These are phyloP conservation scores for Anthracocystis panici-leucophaei DNA, from an alignment of 1,284 basidiomycete genomes.

Conservation along the genomic window DNA sequence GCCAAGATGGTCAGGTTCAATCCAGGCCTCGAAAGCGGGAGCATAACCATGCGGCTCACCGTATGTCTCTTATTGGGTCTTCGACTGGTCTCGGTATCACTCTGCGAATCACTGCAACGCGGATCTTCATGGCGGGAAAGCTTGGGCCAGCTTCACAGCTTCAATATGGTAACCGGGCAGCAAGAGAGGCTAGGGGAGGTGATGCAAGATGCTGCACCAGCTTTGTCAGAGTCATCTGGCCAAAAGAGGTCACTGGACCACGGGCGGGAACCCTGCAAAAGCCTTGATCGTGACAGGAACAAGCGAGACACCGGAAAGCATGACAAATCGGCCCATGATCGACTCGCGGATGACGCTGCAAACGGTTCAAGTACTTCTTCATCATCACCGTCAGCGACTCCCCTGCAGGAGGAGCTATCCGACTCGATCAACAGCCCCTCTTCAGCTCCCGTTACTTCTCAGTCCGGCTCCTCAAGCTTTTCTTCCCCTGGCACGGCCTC, in stretches of 20 bases:
- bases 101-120: constrained; percentile 1
- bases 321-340: not conserved
- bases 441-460: not conserved
- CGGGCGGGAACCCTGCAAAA: not conserved
- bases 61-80: constrained; percentile 25
- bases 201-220: not conserved
- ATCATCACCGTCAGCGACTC: not conserved
- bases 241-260: not conserved
- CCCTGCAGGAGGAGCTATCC: not conserved
- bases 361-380: not conserved
- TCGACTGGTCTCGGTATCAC: constrained; percentile 13
- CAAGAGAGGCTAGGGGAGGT: not conserved
- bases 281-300: not conserved
- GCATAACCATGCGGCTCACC: constrained; percentile 21
- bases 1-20: constrained; percentile 23
- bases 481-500: not conserved
- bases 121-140: not conserved
- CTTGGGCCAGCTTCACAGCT: not conserved
- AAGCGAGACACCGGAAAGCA: not conserved
- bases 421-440: not conserved
- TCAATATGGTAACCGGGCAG: not conserved
- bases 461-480: not conserved
- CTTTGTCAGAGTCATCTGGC: not conserved
- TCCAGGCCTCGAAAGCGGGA: constrained; percentile 12
- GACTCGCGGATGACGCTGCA: not conserved